A percentile compares a stretch with the other conserved stretches of the same genome.
phyloP scores from a whole-genome alignment of 1,284 basidiomycete genomes.

The Polyporus tsugae region DNA sequence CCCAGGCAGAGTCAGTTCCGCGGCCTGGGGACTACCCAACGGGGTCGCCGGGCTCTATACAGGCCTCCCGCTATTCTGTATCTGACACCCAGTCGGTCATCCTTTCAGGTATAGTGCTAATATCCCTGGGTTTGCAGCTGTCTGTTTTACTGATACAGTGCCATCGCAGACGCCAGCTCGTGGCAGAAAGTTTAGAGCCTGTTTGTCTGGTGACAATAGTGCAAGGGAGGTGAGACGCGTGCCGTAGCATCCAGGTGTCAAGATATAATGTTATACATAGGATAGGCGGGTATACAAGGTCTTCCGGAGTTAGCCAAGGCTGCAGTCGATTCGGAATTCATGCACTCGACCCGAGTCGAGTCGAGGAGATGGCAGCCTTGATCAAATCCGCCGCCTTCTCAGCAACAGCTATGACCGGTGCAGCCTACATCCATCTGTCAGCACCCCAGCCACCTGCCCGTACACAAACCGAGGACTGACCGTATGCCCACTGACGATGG shows the following conservation, averaged over 20 bases:
- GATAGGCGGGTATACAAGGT: neutral
- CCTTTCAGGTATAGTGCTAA: neutral
- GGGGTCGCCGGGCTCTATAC: neutral
- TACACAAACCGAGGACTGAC: slow-evolving; percentile 45
- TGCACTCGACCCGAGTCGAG: neutral
- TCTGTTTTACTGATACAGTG: neutral
- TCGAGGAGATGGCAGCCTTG: slow-evolving; percentile 42
- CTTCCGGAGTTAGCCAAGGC: neutral
- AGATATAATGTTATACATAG: neutral
- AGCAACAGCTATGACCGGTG: slow-evolving; percentile 62
- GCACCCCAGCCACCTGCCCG: neutral
- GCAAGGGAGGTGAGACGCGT: neutral
- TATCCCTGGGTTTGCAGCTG: neutral
- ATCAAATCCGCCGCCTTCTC: slow-evolving; percentile 73
- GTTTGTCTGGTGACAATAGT: neutral
- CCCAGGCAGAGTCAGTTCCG: neutral
- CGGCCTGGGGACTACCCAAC: neutral
- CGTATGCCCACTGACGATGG: slow-evolving; percentile 68
- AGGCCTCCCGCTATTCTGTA: neutral
- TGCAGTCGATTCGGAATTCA: neutral
- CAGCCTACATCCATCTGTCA: slow-evolving; percentile 50
- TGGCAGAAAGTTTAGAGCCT: slow-evolving; percentile 4
- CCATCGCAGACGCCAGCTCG: neutral
- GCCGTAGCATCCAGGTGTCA: neutral
- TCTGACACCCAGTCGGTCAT: neutral